Evolutionary conservation across 2,329 filamentous ascomycete genomes (phyloP), one percentile per base, ranked within the genome.

Genomic region (Claviceps quebecensis): DNA sequence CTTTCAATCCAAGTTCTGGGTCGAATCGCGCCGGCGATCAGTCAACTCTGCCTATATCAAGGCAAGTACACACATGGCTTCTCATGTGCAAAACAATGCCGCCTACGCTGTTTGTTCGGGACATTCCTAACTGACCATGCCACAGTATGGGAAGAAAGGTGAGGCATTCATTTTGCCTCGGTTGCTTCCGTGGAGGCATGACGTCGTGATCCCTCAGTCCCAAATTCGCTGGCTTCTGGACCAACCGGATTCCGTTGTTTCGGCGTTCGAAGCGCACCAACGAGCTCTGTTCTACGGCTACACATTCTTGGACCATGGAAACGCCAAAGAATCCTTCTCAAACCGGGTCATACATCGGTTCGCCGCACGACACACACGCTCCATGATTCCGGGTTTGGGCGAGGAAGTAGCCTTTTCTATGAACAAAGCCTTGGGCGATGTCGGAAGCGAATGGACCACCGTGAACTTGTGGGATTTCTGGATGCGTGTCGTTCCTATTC

Each of bases 191-290:
- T 64, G 68, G 2, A 64, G 69, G 1, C 62, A 67, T 22, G 71
- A 74, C 45, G 66, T 75, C 40, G 66, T 75, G 48, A 60, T 75
- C 4, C 72, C 72, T 2, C 63, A 61, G 3, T 66, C 65, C 0
- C 69, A 73, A 56, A 66, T 70, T 8, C 57, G 61, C 8, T 75
- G 72, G 72, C 65, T 74, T 59, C 65, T 74, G 53, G 69, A 72
- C 43, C 67, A 71, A 55, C 71, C 72, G n/a, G 72, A 74, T 51
- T 57, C 59, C 29, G 56, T 70, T 2, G 60, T 74, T 29, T 72
- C 69, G 1, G 62, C 70, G 0, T 59, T 67, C 48, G 60, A 67
- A 1, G 70, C 72, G 0, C 72, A 72, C 55, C 63, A 66, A 44
- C 61, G 64, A n/a, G 54, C 67, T 4, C 57, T 72, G 0, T 64